phyloP scores from a whole-genome alignment of 345 rosid species.

The Pistacia integerrima region DNA sequence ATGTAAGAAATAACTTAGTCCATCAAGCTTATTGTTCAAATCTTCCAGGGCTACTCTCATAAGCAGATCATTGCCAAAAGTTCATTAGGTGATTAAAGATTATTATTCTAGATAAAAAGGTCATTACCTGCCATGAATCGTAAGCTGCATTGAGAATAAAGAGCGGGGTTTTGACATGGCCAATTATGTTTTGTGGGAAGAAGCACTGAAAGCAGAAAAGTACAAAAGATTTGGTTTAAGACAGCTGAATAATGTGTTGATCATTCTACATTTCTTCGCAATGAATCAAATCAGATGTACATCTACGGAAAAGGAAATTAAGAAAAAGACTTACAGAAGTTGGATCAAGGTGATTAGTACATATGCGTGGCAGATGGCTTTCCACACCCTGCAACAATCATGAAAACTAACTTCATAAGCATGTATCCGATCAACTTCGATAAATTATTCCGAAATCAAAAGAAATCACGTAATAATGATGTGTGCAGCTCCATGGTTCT shows the following conservation, averaged over 20 bases:
- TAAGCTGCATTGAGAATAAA: conserved; percentile 90
- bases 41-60: neutral
- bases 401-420: conserved; percentile 17
- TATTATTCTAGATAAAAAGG: conserved; percentile 9
- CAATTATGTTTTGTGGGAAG: conserved; percentile 95
- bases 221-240: conserved; percentile 10
- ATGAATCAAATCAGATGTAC: neutral
- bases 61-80: neutral
- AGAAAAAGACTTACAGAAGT: conserved; percentile 56
- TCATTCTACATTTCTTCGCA: neutral
- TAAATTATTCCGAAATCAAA: neutral
- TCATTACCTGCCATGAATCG: conserved; percentile 97
- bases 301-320: neutral
- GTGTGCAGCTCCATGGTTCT: neutral
- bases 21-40: conserved; percentile 2
- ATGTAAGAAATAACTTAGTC: conserved; percentile 17
- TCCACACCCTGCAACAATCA: conserved; percentile 50
- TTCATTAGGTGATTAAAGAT: neutral
- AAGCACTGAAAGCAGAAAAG: conserved; percentile 62
- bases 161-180: conserved; percentile 68
- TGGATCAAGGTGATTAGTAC: conserved; percentile 84
- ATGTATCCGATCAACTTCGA: neutral
- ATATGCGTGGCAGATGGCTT: conserved; percentile 63
- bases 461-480: neutral
- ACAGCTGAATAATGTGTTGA: conserved; percentile 5